Evolutionary conservation across 768 basidiomycete species (phyloP).

Genomic region (Podaxis pistillaris): DNA sequence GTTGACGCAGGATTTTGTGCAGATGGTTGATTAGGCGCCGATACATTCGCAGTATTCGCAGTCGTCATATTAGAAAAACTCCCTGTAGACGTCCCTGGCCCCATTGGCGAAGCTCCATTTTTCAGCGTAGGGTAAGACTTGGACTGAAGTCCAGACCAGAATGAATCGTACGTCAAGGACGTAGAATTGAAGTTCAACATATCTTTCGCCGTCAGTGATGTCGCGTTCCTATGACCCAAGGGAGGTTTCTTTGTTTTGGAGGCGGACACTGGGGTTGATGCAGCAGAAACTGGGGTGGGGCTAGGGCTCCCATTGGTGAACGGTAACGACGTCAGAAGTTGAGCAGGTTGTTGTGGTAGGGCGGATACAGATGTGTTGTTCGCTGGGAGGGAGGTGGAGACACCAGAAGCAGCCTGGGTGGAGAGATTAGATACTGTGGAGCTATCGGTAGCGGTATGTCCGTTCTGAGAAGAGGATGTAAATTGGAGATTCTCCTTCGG

Average conservation of each 20-base stretch:
- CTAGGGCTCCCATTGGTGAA: not conserved
- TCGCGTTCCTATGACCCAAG: not conserved
- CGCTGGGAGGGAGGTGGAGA: not conserved
- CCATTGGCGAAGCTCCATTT: not conserved
- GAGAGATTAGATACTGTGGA: not conserved
- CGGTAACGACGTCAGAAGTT: not conserved
- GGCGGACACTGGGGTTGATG: not conserved
- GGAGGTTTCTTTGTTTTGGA: not conserved
- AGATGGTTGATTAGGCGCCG: not conserved
- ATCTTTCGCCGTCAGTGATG: not conserved
- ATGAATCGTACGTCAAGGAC: slow-evolving; percentile 11
- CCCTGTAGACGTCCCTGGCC: not conserved
- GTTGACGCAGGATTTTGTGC: not conserved
- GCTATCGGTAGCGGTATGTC: not conserved
- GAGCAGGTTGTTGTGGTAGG: not conserved
- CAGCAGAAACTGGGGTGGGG: not conserved
- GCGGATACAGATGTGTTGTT: not conserved
- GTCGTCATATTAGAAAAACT: not conserved
- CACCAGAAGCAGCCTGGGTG: not conserved
- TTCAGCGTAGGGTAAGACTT: slow-evolving; percentile 8
- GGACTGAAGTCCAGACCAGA: slow-evolving; percentile 13
- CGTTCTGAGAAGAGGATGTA: not conserved
- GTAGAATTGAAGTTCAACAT: slow-evolving; percentile 3
- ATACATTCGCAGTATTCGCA: not conserved
- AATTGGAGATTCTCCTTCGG: not conserved